phyloP scores from a whole-genome alignment of 176 grass and related monocot genomes.

The Oryza nivara region DNA sequence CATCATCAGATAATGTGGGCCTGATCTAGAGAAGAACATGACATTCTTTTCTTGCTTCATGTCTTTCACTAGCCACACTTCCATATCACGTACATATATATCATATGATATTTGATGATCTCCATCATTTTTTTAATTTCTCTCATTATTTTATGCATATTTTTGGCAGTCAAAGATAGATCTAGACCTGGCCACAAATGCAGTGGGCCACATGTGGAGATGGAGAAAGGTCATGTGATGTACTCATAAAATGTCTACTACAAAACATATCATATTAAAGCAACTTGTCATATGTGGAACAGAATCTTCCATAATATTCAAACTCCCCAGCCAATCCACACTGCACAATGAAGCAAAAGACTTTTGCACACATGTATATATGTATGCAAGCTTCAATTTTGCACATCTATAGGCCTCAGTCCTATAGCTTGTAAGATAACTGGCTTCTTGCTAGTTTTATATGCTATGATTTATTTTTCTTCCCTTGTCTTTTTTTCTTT shows the following conservation, averaged over 20 bases:
- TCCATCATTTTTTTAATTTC: conserved; percentile 38
- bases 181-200: conserved; percentile 72
- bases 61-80: conserved; percentile 33
- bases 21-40: conserved; percentile 50
- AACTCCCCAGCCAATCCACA: conserved; percentile 59
- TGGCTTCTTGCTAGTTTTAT: conserved; percentile 30
- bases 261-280: conserved; percentile 56
- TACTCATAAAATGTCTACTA: conserved; percentile 73
- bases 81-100: conserved; percentile 10
- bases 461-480: not conserved
- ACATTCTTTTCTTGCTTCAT: conserved; percentile 46
- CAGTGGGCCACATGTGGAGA: conserved; percentile 84
- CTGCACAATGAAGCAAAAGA: conserved; percentile 29
- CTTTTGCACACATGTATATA: conserved; percentile 29
- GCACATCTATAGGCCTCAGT: conserved; percentile 38
- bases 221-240: conserved; percentile 83
- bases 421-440: not conserved
- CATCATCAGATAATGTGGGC: conserved; percentile 58
- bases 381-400: not conserved
- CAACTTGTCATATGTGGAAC: conserved; percentile 83
- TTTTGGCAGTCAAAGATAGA: conserved; percentile 81
- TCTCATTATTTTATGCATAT: conserved; percentile 53
- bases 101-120: conserved; percentile 25
- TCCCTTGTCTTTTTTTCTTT: not conserved
- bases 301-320: conserved; percentile 94